Conservation (phyloP, 495 filamentous ascomycete genomes). For the Tuber brumale region DNA sequence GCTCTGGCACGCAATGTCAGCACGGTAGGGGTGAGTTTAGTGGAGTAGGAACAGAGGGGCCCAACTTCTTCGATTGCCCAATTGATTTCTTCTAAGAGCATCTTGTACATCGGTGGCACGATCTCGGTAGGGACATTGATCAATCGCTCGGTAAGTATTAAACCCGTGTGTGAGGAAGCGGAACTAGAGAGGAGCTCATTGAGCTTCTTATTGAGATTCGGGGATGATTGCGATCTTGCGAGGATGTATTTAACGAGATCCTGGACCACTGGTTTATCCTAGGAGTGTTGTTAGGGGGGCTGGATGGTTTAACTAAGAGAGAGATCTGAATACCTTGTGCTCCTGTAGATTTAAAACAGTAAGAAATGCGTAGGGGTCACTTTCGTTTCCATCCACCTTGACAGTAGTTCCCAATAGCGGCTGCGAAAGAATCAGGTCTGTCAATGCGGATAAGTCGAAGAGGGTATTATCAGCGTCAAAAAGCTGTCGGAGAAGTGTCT, state of each 20-base stretch:
- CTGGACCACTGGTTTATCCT: constrained; percentile 63
- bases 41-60: background rate
- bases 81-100: constrained; percentile 86
- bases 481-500: constrained; percentile 84
- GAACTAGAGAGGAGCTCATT: constrained; percentile 52
- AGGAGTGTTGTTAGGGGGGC: background rate
- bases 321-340: constrained; percentile 51
- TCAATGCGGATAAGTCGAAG: constrained; percentile 77
- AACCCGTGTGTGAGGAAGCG: constrained; percentile 57
- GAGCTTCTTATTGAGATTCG: constrained; percentile 51
- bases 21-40: background rate
- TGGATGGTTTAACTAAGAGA: background rate
- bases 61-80: constrained; percentile 69
- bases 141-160: constrained; percentile 82
- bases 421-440: constrained; percentile 84
- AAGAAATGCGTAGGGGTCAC: constrained; percentile 90
- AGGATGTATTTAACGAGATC: constrained; percentile 65
- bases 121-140: constrained; percentile 93
- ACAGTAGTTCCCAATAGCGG: constrained; percentile 85
- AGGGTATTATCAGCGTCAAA: constrained; percentile 79
- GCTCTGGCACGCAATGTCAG: constrained; percentile 42
- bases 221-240: constrained; percentile 52
- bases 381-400: constrained; percentile 89
- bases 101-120: constrained; percentile 90
- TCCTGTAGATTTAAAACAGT: constrained; percentile 79